A percentile compares a stretch with the other conserved stretches of the same genome.
phyloP scores from a whole-genome alignment of 169 alveolate species.

The Hepatocystis sp. region DNA sequence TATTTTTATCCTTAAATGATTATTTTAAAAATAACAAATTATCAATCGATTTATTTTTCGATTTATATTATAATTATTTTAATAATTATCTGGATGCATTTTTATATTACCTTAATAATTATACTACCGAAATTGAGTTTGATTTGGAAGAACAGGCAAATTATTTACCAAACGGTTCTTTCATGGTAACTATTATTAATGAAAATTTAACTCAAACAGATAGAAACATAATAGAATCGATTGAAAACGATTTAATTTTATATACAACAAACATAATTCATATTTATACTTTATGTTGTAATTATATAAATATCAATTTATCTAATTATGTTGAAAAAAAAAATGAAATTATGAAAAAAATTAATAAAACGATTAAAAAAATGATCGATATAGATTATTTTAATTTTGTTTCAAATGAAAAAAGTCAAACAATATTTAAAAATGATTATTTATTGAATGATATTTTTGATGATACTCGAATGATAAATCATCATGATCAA shows the following conservation, averaged over 20 bases:
- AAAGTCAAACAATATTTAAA: slow-evolving; percentile 24
- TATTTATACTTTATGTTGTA: slow-evolving; percentile 62
- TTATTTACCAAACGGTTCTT: background rate
- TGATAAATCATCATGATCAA: slow-evolving; percentile 5
- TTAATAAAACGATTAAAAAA: slow-evolving; percentile 27
- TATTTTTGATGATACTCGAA: slow-evolving; percentile 11
- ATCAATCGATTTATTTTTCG: slow-evolving; percentile 50
- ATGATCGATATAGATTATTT: slow-evolving; percentile 42
- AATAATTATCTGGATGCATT: slow-evolving; percentile 36
- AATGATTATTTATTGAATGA: slow-evolving; percentile 22
- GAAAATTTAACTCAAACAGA: slow-evolving; percentile 52
- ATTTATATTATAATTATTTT: slow-evolving; percentile 55
- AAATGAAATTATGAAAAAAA: slow-evolving; percentile 25
- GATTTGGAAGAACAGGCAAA: slow-evolving; percentile 27
- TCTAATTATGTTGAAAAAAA: slow-evolving; percentile 43
- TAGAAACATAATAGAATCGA: slow-evolving; percentile 28
- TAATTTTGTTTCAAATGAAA: slow-evolving; percentile 44
- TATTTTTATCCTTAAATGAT: slow-evolving; percentile 63
- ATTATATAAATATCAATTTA: slow-evolving; percentile 52
- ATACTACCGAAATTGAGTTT: slow-evolving; percentile 46
- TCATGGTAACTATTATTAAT: slow-evolving; percentile 18
- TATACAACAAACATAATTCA: slow-evolving; percentile 43
- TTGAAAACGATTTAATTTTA: slow-evolving; percentile 36
- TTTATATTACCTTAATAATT: slow-evolving; percentile 50
- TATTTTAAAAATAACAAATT: slow-evolving; percentile 16